These are phyloP conservation scores for Acanthamoeba culbertsoni DNA, from an alignment of 208 protist genomes.

Conservation along the genomic window DNA sequence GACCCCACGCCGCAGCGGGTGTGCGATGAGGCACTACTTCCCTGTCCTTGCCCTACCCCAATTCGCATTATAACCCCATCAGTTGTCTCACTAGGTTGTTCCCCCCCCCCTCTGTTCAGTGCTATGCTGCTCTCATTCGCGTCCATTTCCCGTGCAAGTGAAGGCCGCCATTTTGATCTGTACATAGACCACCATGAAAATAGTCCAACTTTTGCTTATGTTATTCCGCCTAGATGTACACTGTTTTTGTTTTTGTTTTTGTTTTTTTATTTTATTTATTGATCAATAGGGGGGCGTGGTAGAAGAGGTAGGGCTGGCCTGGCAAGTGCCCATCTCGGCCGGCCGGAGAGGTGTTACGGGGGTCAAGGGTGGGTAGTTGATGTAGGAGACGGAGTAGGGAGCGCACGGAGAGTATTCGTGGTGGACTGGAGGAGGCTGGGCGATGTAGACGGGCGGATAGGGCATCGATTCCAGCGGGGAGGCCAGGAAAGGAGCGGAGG, in stretches of 20 bases:
- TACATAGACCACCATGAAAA: background rate
- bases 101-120: background rate
- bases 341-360: too few species aligned
- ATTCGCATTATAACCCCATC: background rate
- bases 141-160: background rate
- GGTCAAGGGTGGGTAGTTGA: too few species aligned
- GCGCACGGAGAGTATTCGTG: too few species aligned
- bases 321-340: too few species aligned
- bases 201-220: too few species aligned
- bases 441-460: background rate
- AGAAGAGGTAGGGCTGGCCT: too few species aligned
- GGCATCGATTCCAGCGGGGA: background rate
- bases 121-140: background rate
- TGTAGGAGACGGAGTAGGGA: too few species aligned
- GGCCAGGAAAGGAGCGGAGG: background rate
- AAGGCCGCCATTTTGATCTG: background rate
- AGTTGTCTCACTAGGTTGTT: background rate
- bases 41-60: background rate
- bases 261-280: too few species aligned
- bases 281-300: too few species aligned
- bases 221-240: background rate
- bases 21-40: background rate
- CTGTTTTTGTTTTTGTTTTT: too few species aligned
- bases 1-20: slow-evolving; percentile 32
- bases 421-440: background rate